Evolutionary conservation across 2,329 filamentous ascomycete species (phyloP).

Genomic region (Fusarium virguliforme): DNA sequence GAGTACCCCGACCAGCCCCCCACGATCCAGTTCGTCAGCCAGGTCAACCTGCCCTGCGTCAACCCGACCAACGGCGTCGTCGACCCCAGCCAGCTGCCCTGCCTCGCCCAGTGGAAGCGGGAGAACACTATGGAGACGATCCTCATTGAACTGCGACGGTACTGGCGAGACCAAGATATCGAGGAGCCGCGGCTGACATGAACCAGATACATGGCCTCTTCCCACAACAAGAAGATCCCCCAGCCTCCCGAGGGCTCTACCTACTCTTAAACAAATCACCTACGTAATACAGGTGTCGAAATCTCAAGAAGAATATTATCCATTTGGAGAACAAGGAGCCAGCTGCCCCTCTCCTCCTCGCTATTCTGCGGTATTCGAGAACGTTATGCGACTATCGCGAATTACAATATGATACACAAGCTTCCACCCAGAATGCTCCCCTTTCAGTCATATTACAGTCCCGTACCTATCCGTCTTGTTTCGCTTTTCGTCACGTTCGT

Average conservation of each 20-base stretch:
- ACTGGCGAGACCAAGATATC: slow-evolving; percentile 43
- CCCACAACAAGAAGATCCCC: slow-evolving; percentile 92
- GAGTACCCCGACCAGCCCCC: slow-evolving; percentile 93
- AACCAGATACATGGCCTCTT: slow-evolving; percentile 90
- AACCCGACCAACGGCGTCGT: slow-evolving; percentile 86
- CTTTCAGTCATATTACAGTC: slow-evolving; percentile 42
- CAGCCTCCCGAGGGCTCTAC: slow-evolving; percentile 90
- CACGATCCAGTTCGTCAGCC: slow-evolving; percentile 91
- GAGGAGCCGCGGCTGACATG: slow-evolving; percentile 12
- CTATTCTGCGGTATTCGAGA: slow-evolving; percentile 33
- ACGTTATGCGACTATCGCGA: slow-evolving; percentile 44
- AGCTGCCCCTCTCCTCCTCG: slow-evolving; percentile 34
- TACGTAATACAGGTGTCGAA: slow-evolving; percentile 22
- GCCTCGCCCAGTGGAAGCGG: slow-evolving; percentile 90
- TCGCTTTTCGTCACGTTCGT: slow-evolving; percentile 47
- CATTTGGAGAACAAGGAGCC: slow-evolving; percentile 39
- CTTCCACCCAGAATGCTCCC: slow-evolving; percentile 32
- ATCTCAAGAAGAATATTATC: slow-evolving; percentile 26
- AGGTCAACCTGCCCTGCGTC: slow-evolving; percentile 97
- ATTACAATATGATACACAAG: slow-evolving; percentile 52
- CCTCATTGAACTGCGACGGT: slow-evolving; percentile 88
- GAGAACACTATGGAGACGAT: slow-evolving; percentile 97
- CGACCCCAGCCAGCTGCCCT: slow-evolving; percentile 86
- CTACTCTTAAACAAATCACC: slow-evolving; percentile 54
- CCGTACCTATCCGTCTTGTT: slow-evolving; percentile 35